A percentile compares a stretch with the other conserved stretches of the same genome.
phyloP scores from a whole-genome alignment of 495 filamentous ascomycete genomes.

The Lineolata rhizophorae region DNA sequence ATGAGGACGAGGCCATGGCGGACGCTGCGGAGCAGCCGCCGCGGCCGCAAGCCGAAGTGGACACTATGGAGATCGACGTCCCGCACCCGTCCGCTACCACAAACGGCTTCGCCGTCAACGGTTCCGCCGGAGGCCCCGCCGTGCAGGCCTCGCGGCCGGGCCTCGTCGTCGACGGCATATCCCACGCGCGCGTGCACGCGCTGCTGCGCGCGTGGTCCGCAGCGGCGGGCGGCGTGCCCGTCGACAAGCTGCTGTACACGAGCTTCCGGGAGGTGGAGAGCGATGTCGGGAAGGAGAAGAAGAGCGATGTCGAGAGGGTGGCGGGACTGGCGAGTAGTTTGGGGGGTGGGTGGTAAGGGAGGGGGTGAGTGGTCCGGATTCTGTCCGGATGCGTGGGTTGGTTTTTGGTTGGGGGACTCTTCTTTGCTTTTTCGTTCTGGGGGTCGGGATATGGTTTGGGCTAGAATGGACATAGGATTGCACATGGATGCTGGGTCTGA shows the following conservation, averaged over 20 bases:
- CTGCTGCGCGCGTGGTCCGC: slow-evolving; percentile 49
- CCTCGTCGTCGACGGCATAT: slow-evolving; percentile 30
- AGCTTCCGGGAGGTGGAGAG: slow-evolving; percentile 82
- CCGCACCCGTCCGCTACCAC: neutral
- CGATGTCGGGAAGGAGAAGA: slow-evolving; percentile 63
- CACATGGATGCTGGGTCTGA: no score
- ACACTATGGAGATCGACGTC: slow-evolving; percentile 1
- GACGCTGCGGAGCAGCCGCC: slow-evolving; percentile 2
- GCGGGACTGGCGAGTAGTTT: slow-evolving; percentile 80
- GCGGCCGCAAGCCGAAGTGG: slow-evolving; percentile 5
- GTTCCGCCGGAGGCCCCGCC: slow-evolving; percentile 7
- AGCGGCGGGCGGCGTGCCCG: slow-evolving; percentile 37
- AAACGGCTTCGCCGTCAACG: neutral
- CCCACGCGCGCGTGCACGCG: slow-evolving; percentile 23
- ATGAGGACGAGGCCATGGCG: slow-evolving; percentile 10
- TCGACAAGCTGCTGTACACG: slow-evolving; percentile 59
- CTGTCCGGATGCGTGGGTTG: neutral
- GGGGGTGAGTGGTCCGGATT: neutral
- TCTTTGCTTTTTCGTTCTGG: neutral
- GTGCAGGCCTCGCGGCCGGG: no score
- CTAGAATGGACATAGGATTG: no score
- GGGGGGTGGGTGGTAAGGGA: slow-evolving; percentile 66
- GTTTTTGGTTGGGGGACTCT: neutral
- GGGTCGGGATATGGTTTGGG: neutral
- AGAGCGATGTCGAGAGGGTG: slow-evolving; percentile 53